Conservation (phyloP, 2,329 filamentous ascomycete species). For the Diplodia intermedia region DNA sequence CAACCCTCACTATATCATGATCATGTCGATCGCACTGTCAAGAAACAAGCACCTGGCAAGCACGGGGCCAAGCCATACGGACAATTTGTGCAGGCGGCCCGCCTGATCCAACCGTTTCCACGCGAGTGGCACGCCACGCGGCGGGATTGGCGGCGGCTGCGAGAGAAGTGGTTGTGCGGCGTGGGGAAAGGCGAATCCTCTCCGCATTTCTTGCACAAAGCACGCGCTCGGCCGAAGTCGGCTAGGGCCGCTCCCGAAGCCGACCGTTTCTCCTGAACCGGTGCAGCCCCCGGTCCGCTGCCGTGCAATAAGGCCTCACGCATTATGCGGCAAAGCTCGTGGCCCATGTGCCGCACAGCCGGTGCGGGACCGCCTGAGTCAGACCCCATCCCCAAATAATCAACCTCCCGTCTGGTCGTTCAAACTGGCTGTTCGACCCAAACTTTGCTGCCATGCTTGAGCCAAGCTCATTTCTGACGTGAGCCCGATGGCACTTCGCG, state of each 20-base stretch:
- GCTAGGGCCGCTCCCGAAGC: neutral
- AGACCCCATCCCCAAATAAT: neutral
- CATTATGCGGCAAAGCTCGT: neutral
- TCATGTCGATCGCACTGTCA: neutral
- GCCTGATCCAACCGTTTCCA: too few species aligned
- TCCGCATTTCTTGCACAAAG: neutral
- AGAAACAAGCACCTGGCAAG: neutral
- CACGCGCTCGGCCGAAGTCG: constrained; percentile 6
- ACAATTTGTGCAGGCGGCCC: neutral
- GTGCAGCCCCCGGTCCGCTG: neutral
- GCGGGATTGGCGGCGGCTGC: neutral
- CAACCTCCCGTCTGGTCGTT: too few species aligned
- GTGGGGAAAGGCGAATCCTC: neutral
- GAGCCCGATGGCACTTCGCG: neutral
- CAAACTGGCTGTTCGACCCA: too few species aligned
- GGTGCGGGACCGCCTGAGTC: neutral
- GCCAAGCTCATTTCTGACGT: neutral
- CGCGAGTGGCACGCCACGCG: neutral
- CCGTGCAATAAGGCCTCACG: constrained; percentile 7
- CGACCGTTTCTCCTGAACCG: neutral
- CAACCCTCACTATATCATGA: neutral
- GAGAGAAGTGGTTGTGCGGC: neutral
- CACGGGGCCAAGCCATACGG: neutral
- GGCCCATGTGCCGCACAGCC: neutral
- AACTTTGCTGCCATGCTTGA: too few species aligned